Percentiles rank a stretch among this genome's conserved stretches.
phyloP scores from a whole-genome alignment of 2,329 filamentous ascomycete genomes.

The Fusarium piperis region DNA sequence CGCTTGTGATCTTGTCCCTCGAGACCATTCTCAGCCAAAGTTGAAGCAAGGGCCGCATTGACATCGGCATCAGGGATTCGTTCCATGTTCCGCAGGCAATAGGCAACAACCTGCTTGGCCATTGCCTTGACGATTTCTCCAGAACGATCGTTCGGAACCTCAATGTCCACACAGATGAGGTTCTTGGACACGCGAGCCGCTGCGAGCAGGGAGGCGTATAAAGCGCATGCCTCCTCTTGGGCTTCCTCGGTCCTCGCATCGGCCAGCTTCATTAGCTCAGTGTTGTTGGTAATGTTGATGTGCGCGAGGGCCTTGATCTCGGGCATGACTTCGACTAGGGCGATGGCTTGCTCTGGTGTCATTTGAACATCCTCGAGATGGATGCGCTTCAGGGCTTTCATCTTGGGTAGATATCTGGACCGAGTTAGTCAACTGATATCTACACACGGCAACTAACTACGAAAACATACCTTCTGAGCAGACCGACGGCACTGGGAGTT shows the following conservation, averaged over 20 bases:
- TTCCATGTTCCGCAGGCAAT: slow-evolving; percentile 92
- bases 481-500: slow-evolving; percentile 76
- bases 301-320: slow-evolving; percentile 85
- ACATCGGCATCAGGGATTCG: slow-evolving; percentile 74
- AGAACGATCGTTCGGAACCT: slow-evolving; percentile 82
- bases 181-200: slow-evolving; percentile 85
- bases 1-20: slow-evolving; percentile 43
- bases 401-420: slow-evolving; percentile 77
- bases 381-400: slow-evolving; percentile 81
- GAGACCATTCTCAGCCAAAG: slow-evolving; percentile 51
- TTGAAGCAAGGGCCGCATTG: slow-evolving; percentile 56
- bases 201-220: slow-evolving; percentile 91
- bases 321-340: slow-evolving; percentile 87
- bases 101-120: slow-evolving; percentile 93
- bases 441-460: background rate
- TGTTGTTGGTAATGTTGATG: slow-evolving; percentile 86
- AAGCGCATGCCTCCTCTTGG: slow-evolving; percentile 92
- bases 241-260: slow-evolving; percentile 79
- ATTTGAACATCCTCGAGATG: slow-evolving; percentile 88
- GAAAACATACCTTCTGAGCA: slow-evolving; percentile 75
- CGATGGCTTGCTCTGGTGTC: slow-evolving; percentile 87
- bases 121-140: slow-evolving; percentile 91
- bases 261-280: slow-evolving; percentile 74
- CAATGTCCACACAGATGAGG: slow-evolving; percentile 90
- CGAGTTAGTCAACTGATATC: slow-evolving; percentile 9